Percentiles rank a stretch among this genome's conserved stretches.
Conservation (phyloP, 805 yeast species). For the Nakazawaea holstii region DNA sequence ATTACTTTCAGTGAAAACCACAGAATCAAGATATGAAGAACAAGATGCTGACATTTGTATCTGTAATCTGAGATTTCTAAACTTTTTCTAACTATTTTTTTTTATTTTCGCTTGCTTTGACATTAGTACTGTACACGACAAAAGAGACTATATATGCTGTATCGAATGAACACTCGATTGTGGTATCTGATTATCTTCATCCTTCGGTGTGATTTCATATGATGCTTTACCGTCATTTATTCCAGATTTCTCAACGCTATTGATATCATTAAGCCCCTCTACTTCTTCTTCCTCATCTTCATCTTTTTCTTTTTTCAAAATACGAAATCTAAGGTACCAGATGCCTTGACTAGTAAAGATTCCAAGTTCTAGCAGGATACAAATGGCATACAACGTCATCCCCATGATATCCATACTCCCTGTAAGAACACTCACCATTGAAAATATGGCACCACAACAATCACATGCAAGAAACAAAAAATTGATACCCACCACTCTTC, state of each 20-base stretch:
- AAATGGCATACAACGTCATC: slow-evolving; percentile 65
- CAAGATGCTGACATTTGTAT: too few species aligned
- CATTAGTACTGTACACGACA: too few species aligned
- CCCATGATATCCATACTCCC: slow-evolving; percentile 72
- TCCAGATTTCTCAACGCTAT: slow-evolving; percentile 1
- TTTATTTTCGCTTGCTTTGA: too few species aligned
- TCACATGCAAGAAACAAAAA: slow-evolving; percentile 46
- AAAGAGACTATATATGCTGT: too few species aligned
- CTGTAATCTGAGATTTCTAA: too few species aligned
- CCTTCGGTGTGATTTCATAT: too few species aligned
- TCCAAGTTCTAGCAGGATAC: slow-evolving; percentile 72
- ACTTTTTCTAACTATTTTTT: too few species aligned
- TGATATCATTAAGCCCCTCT: slow-evolving; percentile 3
- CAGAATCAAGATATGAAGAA: too few species aligned
- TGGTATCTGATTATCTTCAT: too few species aligned
- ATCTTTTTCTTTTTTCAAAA: slow-evolving; percentile 13
- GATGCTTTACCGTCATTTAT: too few species aligned
- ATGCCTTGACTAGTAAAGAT: slow-evolving; percentile 63
- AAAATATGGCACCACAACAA: slow-evolving; percentile 52
- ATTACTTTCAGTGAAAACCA: too few species aligned
- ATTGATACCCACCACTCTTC: slow-evolving; percentile 51
- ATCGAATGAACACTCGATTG: too few species aligned
- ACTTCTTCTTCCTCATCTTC: slow-evolving; percentile 1
- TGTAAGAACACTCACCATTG: slow-evolving; percentile 52
- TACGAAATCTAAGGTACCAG: slow-evolving; percentile 53